phyloP scores from a whole-genome alignment of 164 flowering plant genomes.

The Nymphaea thermarum region DNA sequence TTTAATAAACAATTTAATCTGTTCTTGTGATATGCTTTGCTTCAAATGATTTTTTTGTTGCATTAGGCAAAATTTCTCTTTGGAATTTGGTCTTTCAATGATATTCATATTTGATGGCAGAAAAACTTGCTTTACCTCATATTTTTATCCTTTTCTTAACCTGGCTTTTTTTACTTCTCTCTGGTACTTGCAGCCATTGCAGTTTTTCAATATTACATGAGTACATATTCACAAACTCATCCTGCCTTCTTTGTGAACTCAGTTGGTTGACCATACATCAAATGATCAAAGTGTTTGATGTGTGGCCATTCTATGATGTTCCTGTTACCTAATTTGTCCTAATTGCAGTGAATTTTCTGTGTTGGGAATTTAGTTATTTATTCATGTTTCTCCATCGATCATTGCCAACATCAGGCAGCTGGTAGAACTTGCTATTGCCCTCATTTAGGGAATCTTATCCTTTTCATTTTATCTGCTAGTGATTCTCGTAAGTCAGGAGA shows the following conservation, averaged over 20 bases:
- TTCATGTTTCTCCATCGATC: background rate
- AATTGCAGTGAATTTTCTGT: background rate
- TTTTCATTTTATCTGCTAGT: slow-evolving; percentile 13
- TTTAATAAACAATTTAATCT: too few relatives aligned
- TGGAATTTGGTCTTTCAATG: too few relatives aligned
- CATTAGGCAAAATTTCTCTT: too few relatives aligned
- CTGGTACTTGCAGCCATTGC: background rate
- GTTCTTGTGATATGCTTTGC: too few relatives aligned
- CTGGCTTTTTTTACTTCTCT: background rate
- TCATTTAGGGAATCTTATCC: background rate
- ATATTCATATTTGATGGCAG: too few relatives aligned
- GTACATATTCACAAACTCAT: too few relatives aligned
- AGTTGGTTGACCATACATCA: too few relatives aligned
- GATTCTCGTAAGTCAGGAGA: slow-evolving; percentile 5
- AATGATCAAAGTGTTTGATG: background rate
- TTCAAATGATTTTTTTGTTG: too few relatives aligned
- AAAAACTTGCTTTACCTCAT: background rate
- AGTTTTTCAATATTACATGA: background rate
- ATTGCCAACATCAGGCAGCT: background rate
- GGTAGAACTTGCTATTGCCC: background rate
- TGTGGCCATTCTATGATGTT: too few relatives aligned
- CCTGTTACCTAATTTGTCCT: background rate
- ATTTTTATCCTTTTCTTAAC: background rate
- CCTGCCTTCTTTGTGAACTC: too few relatives aligned
- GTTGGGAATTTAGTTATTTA: background rate